Percentiles rank a stretch among this genome's conserved stretches.
phyloP scores from a whole-genome alignment of 2,329 filamentous ascomycete genomes.

The Scedosporium boydii region DNA sequence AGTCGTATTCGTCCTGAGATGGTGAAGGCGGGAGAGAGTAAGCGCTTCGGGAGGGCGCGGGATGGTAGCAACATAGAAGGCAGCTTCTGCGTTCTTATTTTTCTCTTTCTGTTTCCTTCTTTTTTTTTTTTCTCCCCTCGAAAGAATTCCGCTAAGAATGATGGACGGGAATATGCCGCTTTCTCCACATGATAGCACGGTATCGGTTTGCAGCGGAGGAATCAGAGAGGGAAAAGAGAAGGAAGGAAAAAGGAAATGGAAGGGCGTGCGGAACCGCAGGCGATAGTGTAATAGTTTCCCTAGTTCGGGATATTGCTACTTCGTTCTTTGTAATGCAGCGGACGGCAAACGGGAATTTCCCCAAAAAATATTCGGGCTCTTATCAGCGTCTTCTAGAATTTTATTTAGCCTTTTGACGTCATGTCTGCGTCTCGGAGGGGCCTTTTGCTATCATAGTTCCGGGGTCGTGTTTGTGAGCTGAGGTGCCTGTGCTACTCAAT shows the following conservation, averaged over 20 bases:
- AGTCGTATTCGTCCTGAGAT: not conserved
- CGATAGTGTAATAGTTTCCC: too few relatives aligned
- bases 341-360: too few relatives aligned
- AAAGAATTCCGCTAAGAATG: not conserved
- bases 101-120: not conserved
- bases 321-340: too few relatives aligned
- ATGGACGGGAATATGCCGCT: not conserved
- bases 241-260: not conserved
- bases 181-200: not conserved
- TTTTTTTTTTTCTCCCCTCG: too few relatives aligned
- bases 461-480: too few relatives aligned
- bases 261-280: too few relatives aligned
- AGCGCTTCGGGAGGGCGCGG: not conserved
- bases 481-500: too few relatives aligned
- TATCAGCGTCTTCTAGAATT: not conserved
- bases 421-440: not conserved
- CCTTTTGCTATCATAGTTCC: not conserved
- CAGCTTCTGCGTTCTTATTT: not conserved
- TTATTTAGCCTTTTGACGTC: not conserved
- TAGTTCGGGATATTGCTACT: too few relatives aligned
- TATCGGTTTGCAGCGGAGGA: not conserved
- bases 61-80: not conserved
- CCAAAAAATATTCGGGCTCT: not conserved
- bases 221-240: not conserved
- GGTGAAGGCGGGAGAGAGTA: not conserved